A percentile compares a stretch with the other conserved stretches of the same genome.
Conservation (phyloP, 2,329 filamentous ascomycete genomes). For the Metarhizium sp. region DNA sequence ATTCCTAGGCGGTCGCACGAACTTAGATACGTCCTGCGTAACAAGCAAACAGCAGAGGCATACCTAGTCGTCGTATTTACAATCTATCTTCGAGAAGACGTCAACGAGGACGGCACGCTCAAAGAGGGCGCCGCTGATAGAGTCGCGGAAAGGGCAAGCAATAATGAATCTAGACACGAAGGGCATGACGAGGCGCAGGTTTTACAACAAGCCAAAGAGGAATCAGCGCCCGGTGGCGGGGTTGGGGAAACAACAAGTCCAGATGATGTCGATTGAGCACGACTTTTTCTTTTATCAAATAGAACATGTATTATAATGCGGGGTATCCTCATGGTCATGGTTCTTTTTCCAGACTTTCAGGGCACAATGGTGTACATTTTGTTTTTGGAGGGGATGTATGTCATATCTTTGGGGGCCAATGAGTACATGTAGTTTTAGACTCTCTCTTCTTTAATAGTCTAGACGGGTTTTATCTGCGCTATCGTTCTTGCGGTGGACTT, state of each 20-base stretch:
- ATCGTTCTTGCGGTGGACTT: no score
- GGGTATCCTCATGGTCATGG: background rate
- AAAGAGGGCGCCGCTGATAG: constrained; percentile 30
- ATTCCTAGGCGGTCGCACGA: constrained; percentile 60
- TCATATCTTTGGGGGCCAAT: background rate
- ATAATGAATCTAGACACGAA: constrained; percentile 16
- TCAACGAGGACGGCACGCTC: constrained; percentile 48
- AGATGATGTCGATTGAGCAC: constrained; percentile 34
- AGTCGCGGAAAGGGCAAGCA: constrained; percentile 8
- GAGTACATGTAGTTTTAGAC: background rate
- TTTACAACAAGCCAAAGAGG: constrained; percentile 29
- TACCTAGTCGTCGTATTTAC: constrained; percentile 79
- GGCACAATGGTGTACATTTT: background rate
- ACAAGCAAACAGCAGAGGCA: constrained; percentile 61
- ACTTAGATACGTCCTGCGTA: constrained; percentile 86
- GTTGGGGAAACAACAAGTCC: constrained; percentile 15
- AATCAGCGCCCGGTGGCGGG: constrained; percentile 17
- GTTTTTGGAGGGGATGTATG: background rate
- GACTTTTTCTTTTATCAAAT: constrained; percentile 4
- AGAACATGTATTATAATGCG: background rate
- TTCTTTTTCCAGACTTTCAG: background rate
- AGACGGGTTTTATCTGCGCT: no score
- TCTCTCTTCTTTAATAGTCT: no score
- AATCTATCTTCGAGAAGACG: constrained; percentile 59
- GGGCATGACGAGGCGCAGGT: constrained; percentile 24